Evolutionary conservation across 2,329 filamentous ascomycete genomes (phyloP), one percentile per base, ranked within the genome.

Genomic region (Sporothrix pallida): DNA sequence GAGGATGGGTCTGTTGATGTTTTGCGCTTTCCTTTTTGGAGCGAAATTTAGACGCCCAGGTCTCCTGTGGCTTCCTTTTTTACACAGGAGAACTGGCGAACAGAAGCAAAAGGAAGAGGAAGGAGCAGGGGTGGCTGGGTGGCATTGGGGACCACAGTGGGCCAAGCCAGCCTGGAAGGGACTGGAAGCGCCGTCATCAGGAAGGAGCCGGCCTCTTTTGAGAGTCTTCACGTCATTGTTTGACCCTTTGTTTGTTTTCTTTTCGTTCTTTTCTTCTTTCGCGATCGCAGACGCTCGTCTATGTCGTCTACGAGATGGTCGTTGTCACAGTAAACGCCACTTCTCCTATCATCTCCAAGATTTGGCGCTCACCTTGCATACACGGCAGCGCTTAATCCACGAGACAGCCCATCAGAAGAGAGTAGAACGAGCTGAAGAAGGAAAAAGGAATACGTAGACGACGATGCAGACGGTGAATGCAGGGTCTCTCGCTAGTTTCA

Each of bases 351-450:
- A 7, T 67, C 15, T 13, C 31, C 31, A 37, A 37, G 31, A 37
- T 56, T 44, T 63, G 60, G 31, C 60, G 60, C 60, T 63, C 42
- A 67, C 42, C 62, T 67, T 48, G 62, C 62, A 67, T 46, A 42
- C 10, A 48, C n/a, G 62, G 62, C 42, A 46, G 62, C 62, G 62
- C 62, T 67, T 67, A 26, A 48, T 48, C 42, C n/a, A 26, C 6
- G 6, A 17, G 9, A 10, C 5, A 48, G 62, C 42, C 42, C 62
- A 67, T 65, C 42, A 20, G 42, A 63, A 8, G 31, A 63, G 31
- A 20, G 60, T 9, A n/a, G 8, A 44, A 2, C 10, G 31, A 44
- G 15, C 5, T 12, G 31, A 48, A 48, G 42, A 46, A 31, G 26
- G n/a, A 52, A 50, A 42, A 37, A 23, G 23, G 15, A 62, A 42